Evolutionary conservation across 2,329 filamentous ascomycete species (phyloP), one percentile per base, ranked within the genome.

Genomic region (Pseudogymnoascus sp.): DNA sequence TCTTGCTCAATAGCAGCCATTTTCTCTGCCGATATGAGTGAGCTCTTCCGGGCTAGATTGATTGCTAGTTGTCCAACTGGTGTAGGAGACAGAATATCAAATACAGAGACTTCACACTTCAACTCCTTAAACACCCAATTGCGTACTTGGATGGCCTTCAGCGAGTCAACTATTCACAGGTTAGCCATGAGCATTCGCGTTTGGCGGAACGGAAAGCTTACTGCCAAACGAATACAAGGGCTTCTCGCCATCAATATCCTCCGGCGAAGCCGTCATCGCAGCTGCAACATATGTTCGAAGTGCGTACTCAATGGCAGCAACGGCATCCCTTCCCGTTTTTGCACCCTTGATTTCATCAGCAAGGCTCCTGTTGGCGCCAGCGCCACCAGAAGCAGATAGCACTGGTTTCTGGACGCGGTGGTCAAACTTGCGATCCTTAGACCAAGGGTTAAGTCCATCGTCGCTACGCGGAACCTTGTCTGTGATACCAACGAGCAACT

Each of bases 71-170:
- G 15, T 17, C 15, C 41, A 6, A 44, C 6, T 7, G 41, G 10
- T 13, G 1, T 44, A 8, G 41, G n/a, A 4, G 15, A 17, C 4
- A 81, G 66, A 13, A 81, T 74, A 61, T 81, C 78, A 65, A 81
- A 81, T 1, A 81, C 75, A 0, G 78, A 77, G 3, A 81, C 67
- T 59, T 79, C 74, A 0, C 77, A 77, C 2, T 73, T 73, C 13
- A 77, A 78, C 64, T 78, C 77, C 42, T 72, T 71, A 10, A 74
- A 68, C 1, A 82, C 72, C 79, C 80, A 82, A 65, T 77, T 81
- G n/a, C 80, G 75, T 6, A 82, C 71, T 9, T 77, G 78, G n/a
- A 83, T 78, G 1, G 80, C 80, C 4, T 81, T 77, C 6, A 83
- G 73, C 0, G 79, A 81, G 70, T 83, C 81, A 5, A 83, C 77